A percentile compares a stretch with the other conserved stretches of the same genome.
These are phyloP conservation scores for Silene coronaria DNA, from an alignment of 179 eudicot genomes.

Conservation along the genomic window DNA sequence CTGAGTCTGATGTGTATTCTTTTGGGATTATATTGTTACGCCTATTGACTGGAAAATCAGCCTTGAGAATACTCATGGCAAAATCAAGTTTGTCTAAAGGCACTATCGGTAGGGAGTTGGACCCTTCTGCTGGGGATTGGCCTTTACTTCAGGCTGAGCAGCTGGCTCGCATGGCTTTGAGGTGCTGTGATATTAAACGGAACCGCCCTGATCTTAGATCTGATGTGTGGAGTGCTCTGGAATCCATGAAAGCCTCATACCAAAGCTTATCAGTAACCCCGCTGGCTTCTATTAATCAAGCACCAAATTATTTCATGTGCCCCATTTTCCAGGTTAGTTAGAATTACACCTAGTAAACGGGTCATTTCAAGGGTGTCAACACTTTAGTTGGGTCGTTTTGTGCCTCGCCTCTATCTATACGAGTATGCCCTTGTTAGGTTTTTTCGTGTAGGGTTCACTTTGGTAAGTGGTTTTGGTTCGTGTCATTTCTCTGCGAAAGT, in stretches of 20 bases:
- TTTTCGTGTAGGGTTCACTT: background rate
- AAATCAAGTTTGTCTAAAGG: conserved; percentile 50
- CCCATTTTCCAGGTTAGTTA: conserved; percentile 39
- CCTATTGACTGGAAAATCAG: conserved; percentile 61
- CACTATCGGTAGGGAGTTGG: conserved; percentile 42
- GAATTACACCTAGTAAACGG: background rate
- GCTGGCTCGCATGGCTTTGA: conserved; percentile 58
- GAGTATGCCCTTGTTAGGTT: no score
- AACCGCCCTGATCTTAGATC: conserved; percentile 61
- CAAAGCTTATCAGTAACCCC: conserved; percentile 29
- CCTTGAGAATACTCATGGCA: conserved; percentile 45
- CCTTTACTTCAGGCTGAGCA: conserved; percentile 78
- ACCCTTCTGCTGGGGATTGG: conserved; percentile 86
- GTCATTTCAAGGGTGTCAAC: background rate
- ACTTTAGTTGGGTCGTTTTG: background rate
- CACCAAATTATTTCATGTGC: conserved; percentile 42
- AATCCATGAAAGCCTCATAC: conserved; percentile 49
- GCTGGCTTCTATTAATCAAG: conserved; percentile 30
- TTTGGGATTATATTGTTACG: conserved; percentile 62
- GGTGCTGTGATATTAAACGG: conserved; percentile 58
- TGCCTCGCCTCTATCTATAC: no score
- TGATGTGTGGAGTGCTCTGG: conserved; percentile 67
- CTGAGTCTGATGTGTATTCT: conserved; percentile 67
- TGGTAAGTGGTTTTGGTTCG: background rate
- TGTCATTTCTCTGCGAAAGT: no score